phyloP scores from a whole-genome alignment of 495 filamentous ascomycete species.

The Xeromyces bisporus region DNA sequence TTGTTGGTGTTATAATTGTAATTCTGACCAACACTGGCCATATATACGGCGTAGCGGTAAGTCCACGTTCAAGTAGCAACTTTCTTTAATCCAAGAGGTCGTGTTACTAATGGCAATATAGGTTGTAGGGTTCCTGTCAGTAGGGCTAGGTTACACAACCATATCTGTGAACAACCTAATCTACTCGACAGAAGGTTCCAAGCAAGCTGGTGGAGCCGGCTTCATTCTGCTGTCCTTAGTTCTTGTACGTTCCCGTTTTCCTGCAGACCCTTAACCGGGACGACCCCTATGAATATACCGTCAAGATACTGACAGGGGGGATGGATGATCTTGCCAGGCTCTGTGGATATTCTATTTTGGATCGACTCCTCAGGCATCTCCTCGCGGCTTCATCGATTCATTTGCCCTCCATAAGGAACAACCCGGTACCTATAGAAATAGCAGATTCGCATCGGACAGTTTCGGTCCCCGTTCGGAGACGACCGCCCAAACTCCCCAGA shows the following conservation, averaged over 20 bases:
- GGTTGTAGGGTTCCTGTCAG: conserved; percentile 72
- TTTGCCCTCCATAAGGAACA: conserved; percentile 86
- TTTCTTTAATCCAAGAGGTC: not conserved
- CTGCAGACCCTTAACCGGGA: not conserved
- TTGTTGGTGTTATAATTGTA: conserved; percentile 60
- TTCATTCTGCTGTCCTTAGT: conserved; percentile 95
- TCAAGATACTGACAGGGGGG: conserved; percentile 1
- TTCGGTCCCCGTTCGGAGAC: conserved; percentile 57
- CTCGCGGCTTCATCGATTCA: conserved; percentile 85
- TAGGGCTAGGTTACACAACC: conserved; percentile 67
- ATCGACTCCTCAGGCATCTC: conserved; percentile 72
- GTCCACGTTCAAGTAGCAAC: conserved; percentile 5
- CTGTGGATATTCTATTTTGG: conserved; percentile 99
- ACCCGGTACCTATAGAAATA: conserved; percentile 46
- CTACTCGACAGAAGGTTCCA: conserved; percentile 48
- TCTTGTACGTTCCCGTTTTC: conserved; percentile 41
- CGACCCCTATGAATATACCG: not conserved
- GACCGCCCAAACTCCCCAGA: conserved; percentile 66
- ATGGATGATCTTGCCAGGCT: conserved; percentile 40
- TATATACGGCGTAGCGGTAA: conserved; percentile 78
- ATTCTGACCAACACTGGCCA: conserved; percentile 66
- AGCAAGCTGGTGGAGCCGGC: conserved; percentile 78
- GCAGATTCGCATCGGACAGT: conserved; percentile 30
- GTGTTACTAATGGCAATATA: conserved; percentile 21
- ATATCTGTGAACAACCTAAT: conserved; percentile 70